Evolutionary conservation across 1,284 basidiomycete species (phyloP).

Genomic region (Pulveroboletus sp.): DNA sequence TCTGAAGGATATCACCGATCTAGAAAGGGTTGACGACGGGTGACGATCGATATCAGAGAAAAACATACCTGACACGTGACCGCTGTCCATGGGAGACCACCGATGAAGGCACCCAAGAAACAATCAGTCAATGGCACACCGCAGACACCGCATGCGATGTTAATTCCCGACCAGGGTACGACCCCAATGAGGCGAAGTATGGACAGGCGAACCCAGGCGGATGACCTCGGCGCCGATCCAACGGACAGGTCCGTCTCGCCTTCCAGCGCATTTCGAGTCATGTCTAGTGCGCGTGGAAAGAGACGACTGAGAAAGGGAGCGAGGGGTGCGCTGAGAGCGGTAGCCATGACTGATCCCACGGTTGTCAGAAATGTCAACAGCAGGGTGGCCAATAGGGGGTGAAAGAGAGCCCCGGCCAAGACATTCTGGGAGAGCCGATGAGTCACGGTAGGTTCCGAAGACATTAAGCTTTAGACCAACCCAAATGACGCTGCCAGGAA

Average conservation of each 20-base stretch:
- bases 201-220: conserved; percentile 81
- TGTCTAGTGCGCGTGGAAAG: conserved; percentile 81
- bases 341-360: conserved; percentile 78
- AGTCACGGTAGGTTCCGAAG: conserved; percentile 15
- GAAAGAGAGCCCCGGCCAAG: conserved; percentile 82
- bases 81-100: conserved; percentile 76
- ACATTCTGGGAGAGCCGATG: conserved; percentile 61
- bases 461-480: conserved; percentile 42
- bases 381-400: conserved; percentile 73
- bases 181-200: conserved; percentile 85
- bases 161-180: conserved; percentile 93
- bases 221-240: conserved; percentile 42
- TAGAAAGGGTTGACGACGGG: conserved; percentile 28
- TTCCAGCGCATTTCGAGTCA: conserved; percentile 70
- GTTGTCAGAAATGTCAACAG: conserved; percentile 82
- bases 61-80: conserved; percentile 75
- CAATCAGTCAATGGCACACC: conserved; percentile 75
- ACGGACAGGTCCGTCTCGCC: conserved; percentile 40
- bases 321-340: conserved; percentile 76
- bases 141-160: conserved; percentile 89
- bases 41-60: conserved; percentile 11
- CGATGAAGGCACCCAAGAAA: conserved; percentile 78
- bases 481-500: conserved; percentile 88
- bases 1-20: conserved; percentile 82
- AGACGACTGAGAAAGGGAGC: conserved; percentile 76